Percentiles rank a stretch among this genome's conserved stretches.
phyloP scores from a whole-genome alignment of 768 basidiomycete genomes.

The Phlegmacium glaucopus region DNA sequence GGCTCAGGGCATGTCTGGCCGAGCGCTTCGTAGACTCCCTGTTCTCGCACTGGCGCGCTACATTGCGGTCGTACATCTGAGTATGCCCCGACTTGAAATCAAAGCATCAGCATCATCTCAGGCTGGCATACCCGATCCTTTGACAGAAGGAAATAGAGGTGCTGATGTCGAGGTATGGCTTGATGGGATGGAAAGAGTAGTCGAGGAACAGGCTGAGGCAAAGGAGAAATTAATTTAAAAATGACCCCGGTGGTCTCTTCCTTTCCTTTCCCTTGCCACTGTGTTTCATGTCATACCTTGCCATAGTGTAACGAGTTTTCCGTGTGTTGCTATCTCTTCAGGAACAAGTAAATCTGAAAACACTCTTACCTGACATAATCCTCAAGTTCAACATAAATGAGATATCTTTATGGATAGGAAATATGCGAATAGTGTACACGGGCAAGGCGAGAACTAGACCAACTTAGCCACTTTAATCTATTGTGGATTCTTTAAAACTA shows the following conservation, averaged over 20 bases:
- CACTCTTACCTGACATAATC: too few species aligned
- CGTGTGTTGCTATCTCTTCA: too few species aligned
- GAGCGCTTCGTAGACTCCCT: constrained; percentile 88
- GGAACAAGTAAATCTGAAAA: too few species aligned
- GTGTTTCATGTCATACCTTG: too few species aligned
- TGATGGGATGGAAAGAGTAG: constrained; percentile 77
- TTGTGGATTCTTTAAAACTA: not conserved
- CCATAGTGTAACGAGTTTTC: too few species aligned
- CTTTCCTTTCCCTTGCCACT: too few species aligned
- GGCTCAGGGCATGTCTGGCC: constrained; percentile 86
- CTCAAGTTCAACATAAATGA: too few species aligned
- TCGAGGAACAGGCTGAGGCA: constrained; percentile 54
- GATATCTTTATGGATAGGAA: too few species aligned
- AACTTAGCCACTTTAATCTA: not conserved
- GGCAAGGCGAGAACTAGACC: too few species aligned
- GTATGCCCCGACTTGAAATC: not conserved
- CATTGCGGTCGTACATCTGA: constrained; percentile 52
- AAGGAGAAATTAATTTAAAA: constrained; percentile 38
- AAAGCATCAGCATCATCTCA: constrained; percentile 1
- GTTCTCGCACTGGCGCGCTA: constrained; percentile 88
- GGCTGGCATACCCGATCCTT: not conserved
- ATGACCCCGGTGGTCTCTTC: too few species aligned
- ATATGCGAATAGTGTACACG: too few species aligned
- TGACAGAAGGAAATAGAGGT: constrained; percentile 13
- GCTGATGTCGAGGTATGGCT: constrained; percentile 72